These are phyloP conservation scores for Neurospora sp. DNA, from an alignment of 495 filamentous ascomycete genomes.

Conservation along the genomic window DNA sequence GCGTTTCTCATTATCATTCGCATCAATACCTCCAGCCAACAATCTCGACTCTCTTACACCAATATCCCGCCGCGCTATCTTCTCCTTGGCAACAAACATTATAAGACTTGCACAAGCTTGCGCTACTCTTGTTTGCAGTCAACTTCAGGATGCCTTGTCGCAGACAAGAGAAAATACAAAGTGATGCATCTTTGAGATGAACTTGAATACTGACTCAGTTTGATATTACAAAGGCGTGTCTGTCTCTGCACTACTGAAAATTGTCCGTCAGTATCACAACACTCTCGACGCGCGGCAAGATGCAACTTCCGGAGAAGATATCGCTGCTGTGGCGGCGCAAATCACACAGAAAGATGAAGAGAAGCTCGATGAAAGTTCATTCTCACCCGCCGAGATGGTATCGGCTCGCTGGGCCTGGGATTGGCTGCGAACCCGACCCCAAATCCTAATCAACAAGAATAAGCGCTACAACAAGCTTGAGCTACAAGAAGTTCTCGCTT, in stretches of 20 bases:
- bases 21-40: not conserved
- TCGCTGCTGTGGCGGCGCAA: not conserved
- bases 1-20: not conserved
- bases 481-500: constrained; percentile 29
- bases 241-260: constrained; percentile 16
- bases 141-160: not conserved
- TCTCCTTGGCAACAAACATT: not conserved
- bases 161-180: not conserved
- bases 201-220: constrained; percentile 7
- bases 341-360: constrained; percentile 3
- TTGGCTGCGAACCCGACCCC: constrained; percentile 31
- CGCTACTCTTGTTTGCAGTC: not conserved
- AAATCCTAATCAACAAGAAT: constrained; percentile 33
- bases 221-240: constrained; percentile 12
- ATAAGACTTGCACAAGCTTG: not conserved
- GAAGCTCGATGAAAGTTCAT: constrained; percentile 9
- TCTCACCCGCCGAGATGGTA: constrained; percentile 20
- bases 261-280: constrained; percentile 21
- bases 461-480: constrained; percentile 32
- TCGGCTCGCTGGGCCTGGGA: constrained; percentile 34
- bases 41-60: not conserved
- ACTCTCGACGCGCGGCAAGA: constrained; percentile 6
- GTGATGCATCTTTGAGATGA: not conserved
- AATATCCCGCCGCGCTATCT: not conserved
- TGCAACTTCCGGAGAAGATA: constrained; percentile 1